phyloP scores from a whole-genome alignment of 2,329 filamentous ascomycete genomes.

The Neobulgaria alba region DNA sequence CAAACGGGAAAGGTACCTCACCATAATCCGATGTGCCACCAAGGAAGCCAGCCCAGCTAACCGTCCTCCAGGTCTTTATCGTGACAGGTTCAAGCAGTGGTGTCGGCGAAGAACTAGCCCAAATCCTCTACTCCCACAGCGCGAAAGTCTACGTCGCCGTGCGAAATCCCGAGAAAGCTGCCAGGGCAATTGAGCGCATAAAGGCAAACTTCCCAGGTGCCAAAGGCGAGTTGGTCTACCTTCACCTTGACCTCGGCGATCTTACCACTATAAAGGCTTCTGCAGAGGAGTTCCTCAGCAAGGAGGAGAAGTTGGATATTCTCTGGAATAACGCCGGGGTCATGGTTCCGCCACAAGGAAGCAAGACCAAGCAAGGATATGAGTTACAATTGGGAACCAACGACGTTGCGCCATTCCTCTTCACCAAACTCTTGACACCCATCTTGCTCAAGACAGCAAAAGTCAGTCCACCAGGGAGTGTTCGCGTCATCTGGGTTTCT shows the following conservation, averaged over 20 bases:
- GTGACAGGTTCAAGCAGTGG: constrained; percentile 33
- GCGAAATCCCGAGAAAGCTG: constrained; percentile 33
- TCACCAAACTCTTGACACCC: constrained; percentile 32
- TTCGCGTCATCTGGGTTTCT: constrained; percentile 30
- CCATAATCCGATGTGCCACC: not conserved
- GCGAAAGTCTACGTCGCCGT: constrained; percentile 38
- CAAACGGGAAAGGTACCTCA: constrained; percentile 24
- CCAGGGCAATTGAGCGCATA: constrained; percentile 33
- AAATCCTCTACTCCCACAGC: constrained; percentile 34
- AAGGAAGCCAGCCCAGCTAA: not conserved
- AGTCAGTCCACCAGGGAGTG: constrained; percentile 16
- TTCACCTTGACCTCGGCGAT: constrained; percentile 33
- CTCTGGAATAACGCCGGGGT: constrained; percentile 35
- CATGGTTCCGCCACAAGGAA: constrained; percentile 30
- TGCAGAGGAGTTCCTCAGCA: constrained; percentile 30
- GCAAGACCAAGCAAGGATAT: constrained; percentile 29
- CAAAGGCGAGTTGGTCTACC: constrained; percentile 29
- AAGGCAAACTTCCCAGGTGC: constrained; percentile 24
- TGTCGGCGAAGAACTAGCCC: constrained; percentile 32
- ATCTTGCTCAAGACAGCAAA: constrained; percentile 27
- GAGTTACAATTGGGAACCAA: constrained; percentile 33
- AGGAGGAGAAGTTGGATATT: constrained; percentile 32
- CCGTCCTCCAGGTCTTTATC: constrained; percentile 28
- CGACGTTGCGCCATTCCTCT: constrained; percentile 31
- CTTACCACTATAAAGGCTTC: constrained; percentile 32